phyloP scores from a whole-genome alignment of 805 yeast species.

The Ogataea henricii region DNA sequence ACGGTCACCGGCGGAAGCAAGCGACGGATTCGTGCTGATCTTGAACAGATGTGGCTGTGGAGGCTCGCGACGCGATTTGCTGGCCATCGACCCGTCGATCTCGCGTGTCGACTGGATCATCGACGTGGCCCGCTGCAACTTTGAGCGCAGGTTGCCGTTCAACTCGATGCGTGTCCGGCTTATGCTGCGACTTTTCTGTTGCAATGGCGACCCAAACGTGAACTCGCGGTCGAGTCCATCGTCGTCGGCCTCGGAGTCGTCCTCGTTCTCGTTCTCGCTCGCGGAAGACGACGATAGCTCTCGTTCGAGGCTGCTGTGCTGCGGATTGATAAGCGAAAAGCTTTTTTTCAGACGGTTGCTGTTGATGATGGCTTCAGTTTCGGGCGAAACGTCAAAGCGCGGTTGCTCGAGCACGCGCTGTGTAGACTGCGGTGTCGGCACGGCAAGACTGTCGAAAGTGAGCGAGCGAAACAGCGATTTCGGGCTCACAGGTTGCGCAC shows the following conservation, averaged over 20 bases:
- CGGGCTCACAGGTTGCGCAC: not conserved
- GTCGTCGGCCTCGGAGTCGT: conserved; percentile 4
- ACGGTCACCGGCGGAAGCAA: conserved; percentile 4
- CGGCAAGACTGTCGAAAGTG: conserved; percentile 8
- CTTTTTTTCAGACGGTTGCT: conserved; percentile 25
- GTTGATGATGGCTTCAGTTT: conserved; percentile 23
- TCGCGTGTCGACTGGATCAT: conserved; percentile 20
- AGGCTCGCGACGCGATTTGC: not conserved
- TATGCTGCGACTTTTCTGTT: conserved; percentile 27
- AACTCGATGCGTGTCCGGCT: conserved; percentile 20
- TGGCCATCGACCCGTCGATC: conserved; percentile 2
- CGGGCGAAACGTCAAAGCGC: conserved; percentile 19
- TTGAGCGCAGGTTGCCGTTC: conserved; percentile 20
- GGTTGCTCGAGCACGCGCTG: not conserved
- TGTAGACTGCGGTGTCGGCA: conserved; percentile 8
- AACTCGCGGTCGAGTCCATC: conserved; percentile 9
- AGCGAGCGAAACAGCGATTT: conserved; percentile 5
- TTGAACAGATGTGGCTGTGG: conserved; percentile 18
- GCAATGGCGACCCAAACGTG: conserved; percentile 43
- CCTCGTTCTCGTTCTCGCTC: conserved; percentile 20
- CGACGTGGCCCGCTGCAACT: conserved; percentile 33
- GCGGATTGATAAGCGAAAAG: conserved; percentile 27
- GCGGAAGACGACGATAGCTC: conserved; percentile 10
- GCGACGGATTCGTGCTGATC: conserved; percentile 16
- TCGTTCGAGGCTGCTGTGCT: conserved; percentile 20